Evolutionary conservation across 2,329 filamentous ascomycete genomes (phyloP), one percentile per base, ranked within the genome.

Genomic region (Alternaria gaisen): DNA sequence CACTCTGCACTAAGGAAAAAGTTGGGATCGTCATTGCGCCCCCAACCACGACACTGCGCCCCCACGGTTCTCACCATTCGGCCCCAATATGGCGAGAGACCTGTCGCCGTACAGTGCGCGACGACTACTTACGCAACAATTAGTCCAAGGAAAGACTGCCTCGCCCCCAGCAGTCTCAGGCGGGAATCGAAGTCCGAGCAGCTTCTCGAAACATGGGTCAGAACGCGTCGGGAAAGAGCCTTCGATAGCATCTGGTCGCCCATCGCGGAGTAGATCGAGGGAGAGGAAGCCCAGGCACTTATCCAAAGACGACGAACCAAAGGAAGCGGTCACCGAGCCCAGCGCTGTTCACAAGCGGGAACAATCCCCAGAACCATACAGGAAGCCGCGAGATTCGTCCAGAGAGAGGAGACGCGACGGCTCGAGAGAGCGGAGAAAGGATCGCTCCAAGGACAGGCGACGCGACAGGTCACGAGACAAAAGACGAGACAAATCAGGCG

Each of bases 101-200:
- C 61, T 75, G 54, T 77, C 75, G 40, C 73, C 73, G 22, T 75
- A 68, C 63, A 77, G 75, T 58, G 70, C 72, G 36, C 66, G 75
- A 38, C 69, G 68, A 32, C 67, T 75, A 43, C 56, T 77, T 58
- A 77, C 69, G 30, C 65, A 72, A 61, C 60, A 74, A 46, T 60
- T 73, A 52, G 63, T 63, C 14, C 67, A 63, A 41, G 67, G 52
- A 22, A 65, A 58, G 53, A 56, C 57, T 43, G 59, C 56, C 8
- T 62, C 65, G 24, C 62, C 65, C 14, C 71, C 67, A 24, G 48
- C 58, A 43, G 60, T 68, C 52, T 63, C 53, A 18, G 61, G 64
- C 50, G 58, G 61, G 58, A 69, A 64, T 48, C 48, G 53, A 34
- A 68, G 68, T 40, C 66, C 64, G 26, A 56, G 60, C 26, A 56